Percentiles rank a stretch among this genome's conserved stretches.
phyloP scores from a whole-genome alignment of 2,329 filamentous ascomycete genomes.

The Phialemonium atrogriseum region DNA sequence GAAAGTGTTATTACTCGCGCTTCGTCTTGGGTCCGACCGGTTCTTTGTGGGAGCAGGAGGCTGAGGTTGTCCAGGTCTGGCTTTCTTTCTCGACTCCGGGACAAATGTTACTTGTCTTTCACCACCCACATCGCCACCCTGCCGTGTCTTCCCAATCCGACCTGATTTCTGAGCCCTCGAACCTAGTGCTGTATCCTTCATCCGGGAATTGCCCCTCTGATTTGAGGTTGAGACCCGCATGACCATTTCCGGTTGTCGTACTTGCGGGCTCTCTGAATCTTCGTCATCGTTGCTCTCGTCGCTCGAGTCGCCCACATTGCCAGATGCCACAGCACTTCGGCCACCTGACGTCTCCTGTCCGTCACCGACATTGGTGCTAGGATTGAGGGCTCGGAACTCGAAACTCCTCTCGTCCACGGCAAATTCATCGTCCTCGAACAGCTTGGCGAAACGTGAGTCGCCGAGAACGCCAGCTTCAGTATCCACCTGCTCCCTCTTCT shows the following conservation, averaged over 20 bases:
- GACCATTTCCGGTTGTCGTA: constrained; percentile 29
- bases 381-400: constrained; percentile 85
- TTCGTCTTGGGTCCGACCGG: constrained; percentile 45
- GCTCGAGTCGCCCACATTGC: constrained; percentile 36
- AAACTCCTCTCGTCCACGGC: constrained; percentile 80
- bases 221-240: constrained; percentile 65
- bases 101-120: constrained; percentile 67
- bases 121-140: constrained; percentile 46
- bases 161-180: constrained; percentile 43
- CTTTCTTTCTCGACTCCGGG: constrained; percentile 48
- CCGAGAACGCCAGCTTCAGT: constrained; percentile 60
- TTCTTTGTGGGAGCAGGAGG: constrained; percentile 24
- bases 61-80: constrained; percentile 27
- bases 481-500: constrained; percentile 50
- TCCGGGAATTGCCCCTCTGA: constrained; percentile 45
- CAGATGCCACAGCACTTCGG: constrained; percentile 28
- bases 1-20: constrained; percentile 70
- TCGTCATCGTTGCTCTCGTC: constrained; percentile 27
- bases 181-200: constrained; percentile 48
- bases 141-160: constrained; percentile 34
- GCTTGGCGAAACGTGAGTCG: constrained; percentile 76
- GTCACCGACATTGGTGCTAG: constrained; percentile 68
- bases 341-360: too few species aligned
- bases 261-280: constrained; percentile 34
- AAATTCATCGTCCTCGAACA: constrained; percentile 94